Evolutionary conservation across 2,329 filamentous ascomycete species (phyloP).

Genomic region (Colletotrichum trifolii): DNA sequence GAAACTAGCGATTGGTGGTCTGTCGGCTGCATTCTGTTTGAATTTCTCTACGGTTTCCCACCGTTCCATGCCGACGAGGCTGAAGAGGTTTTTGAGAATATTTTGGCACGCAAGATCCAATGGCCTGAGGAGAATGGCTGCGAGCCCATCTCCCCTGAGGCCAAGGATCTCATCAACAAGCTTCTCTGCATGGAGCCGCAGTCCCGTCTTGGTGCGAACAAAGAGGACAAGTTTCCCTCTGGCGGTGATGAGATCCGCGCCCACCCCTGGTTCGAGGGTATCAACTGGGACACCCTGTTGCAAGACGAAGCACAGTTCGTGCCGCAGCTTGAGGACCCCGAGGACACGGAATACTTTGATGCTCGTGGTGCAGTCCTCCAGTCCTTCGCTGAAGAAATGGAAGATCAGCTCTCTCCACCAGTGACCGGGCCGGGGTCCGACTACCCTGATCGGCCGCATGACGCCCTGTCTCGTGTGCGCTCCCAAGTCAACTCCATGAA

Average conservation of each 20-base stretch:
- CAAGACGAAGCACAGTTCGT: constrained; percentile 97
- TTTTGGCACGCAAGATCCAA: constrained; percentile 86
- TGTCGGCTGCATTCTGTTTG: constrained; percentile 96
- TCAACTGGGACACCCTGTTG: constrained; percentile 91
- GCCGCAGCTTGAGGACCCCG: constrained; percentile 89
- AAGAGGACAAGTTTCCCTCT: constrained; percentile 81
- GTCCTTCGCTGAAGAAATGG: constrained; percentile 92
- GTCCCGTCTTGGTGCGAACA: constrained; percentile 86
- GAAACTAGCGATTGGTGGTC: constrained; percentile 99
- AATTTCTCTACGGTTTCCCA: constrained; percentile 92
- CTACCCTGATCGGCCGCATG: constrained; percentile 90
- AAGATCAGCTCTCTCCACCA: constrained; percentile 86
- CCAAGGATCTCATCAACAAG: constrained; percentile 93
- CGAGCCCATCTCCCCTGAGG: constrained; percentile 80
- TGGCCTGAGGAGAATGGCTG: constrained; percentile 90
- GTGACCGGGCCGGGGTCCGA: constrained; percentile 75
- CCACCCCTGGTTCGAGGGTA: constrained; percentile 87
- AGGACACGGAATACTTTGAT: constrained; percentile 99
- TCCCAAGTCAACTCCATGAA: constrained; percentile 90
- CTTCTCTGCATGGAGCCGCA: constrained; percentile 87
- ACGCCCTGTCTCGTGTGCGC: constrained; percentile 89
- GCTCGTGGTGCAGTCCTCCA: constrained; percentile 89
- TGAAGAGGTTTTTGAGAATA: constrained; percentile 97
- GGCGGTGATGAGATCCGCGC: constrained; percentile 92
- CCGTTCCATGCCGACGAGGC: constrained; percentile 93